Percentiles rank a stretch among this genome's conserved stretches.
Conservation (phyloP, 495 filamentous ascomycete species). For the Neurospora sp. region DNA sequence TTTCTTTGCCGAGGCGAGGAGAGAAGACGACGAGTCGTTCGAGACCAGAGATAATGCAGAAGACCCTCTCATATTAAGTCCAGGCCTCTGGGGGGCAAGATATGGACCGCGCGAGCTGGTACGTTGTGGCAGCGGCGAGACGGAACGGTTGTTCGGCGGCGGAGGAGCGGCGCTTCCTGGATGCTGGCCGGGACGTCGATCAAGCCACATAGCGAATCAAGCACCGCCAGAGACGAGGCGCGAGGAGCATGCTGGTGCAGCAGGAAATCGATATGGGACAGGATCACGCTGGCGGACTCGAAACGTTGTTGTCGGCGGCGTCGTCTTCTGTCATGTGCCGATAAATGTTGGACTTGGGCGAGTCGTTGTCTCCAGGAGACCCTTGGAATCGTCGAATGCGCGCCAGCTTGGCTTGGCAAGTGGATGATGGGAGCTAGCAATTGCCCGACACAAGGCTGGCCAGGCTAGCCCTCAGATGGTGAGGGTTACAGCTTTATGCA, state of each 20-base stretch:
- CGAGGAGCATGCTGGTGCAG: neutral
- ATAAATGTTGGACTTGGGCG: neutral
- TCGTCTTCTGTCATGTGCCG: neutral
- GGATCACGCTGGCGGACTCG: neutral
- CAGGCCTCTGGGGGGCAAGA: conserved; percentile 46
- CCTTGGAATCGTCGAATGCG: neutral
- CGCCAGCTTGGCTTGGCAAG: neutral
- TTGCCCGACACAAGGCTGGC: neutral
- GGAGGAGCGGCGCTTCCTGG: conserved; percentile 44
- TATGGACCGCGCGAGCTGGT: conserved; percentile 46
- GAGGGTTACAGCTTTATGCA: neutral
- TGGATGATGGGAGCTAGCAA: neutral
- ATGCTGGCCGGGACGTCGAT: conserved; percentile 69
- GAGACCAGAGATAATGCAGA: conserved; percentile 51
- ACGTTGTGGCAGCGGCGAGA: conserved; percentile 56
- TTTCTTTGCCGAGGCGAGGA: conserved; percentile 49
- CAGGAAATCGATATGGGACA: neutral
- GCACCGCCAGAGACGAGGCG: neutral
- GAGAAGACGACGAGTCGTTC: conserved; percentile 63
- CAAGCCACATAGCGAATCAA: conserved; percentile 64
- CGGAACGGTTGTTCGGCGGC: conserved; percentile 48
- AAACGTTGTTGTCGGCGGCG: neutral
- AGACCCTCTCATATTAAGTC: conserved; percentile 48
- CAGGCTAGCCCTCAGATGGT: neutral
- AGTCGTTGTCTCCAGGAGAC: neutral